Base-by-base conservation (phyloP, 495 filamentous ascomycete species). In the Glarea lozoyensis region DNA sequence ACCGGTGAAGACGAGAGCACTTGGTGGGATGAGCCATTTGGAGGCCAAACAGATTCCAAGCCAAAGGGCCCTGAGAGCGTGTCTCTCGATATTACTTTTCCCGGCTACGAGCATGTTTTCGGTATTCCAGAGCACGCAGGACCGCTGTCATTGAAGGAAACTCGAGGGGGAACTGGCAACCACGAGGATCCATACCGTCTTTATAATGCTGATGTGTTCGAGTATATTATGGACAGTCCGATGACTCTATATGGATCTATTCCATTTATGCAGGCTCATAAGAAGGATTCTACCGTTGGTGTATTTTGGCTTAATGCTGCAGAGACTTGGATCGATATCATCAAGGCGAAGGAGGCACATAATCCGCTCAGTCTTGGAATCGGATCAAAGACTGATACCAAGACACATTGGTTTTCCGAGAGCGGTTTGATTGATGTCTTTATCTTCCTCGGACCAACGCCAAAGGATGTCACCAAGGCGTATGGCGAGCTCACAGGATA, bases 281-380 rank as follows among this genome's bases (percentile, higher is more conserved):
- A 82, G 54, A 90, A 92, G 59, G 78, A 81, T 54, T 96, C 90
- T 1, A 92, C 88, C 6, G 88, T 96, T 37, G 93, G 88, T 40
- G 84, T 98, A n/a, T 94, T 98, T 63, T 98, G 92, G 92, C 73
- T 98, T 37, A 97, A 96, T 60, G 86, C 87, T 31, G 92, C 92
- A 2, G 92, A 98, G 63, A 97, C 89, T 2, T 98, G 92, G 92
- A 66, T 98, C 40, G 92, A 98, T 61, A 82, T 98, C 48, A 76
- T 82, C 55, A 97, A 96, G 63, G 60, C 69, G n/a, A 86, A 82
- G 53, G 70, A 73, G 22, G 72, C 78, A 21, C 71, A 68, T 45
- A 97, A 94, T 52, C 86, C 86, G 1, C 69, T 93, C 20, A 70
- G 79, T 21, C 70, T 96, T 36, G 85, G 87, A 10, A 67, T 75